Conservation (phyloP, 2,329 filamentous ascomycete genomes). For the Bipolaris sorokiniana region DNA sequence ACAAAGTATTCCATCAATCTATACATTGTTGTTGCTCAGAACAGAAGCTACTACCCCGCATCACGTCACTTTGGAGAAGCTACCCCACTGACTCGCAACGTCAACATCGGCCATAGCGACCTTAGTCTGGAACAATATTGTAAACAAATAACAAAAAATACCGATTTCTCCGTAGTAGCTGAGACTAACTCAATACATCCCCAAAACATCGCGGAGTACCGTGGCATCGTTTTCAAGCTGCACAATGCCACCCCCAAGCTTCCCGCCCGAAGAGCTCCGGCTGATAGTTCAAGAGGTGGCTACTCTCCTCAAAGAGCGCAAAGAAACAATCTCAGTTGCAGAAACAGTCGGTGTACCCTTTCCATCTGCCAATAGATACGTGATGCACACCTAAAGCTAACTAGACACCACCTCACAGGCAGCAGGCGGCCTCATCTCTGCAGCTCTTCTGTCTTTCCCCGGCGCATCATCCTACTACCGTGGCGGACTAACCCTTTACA, state of each 20-base stretch:
- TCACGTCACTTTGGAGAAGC: constrained; percentile 21
- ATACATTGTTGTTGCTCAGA: not conserved
- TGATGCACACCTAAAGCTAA: not conserved
- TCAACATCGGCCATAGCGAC: constrained; percentile 5
- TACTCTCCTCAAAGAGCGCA: constrained; percentile 59
- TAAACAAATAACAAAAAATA: not conserved
- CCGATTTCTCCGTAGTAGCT: not conserved
- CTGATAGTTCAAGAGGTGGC: constrained; percentile 58
- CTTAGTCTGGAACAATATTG: constrained; percentile 5
- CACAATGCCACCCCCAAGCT: constrained; percentile 40
- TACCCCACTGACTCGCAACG: constrained; percentile 21
- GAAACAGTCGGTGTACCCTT: constrained; percentile 58
- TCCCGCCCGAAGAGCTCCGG: constrained; percentile 53
- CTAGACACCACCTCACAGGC: constrained; percentile 51
- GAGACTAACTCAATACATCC: too few species aligned
- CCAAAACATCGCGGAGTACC: not conserved
- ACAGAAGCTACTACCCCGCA: constrained; percentile 29
- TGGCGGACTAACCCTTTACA: constrained; percentile 69
- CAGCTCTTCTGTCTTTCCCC: constrained; percentile 63
- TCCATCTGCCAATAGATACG: not conserved
- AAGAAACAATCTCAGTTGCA: constrained; percentile 65
- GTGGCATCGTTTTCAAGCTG: not conserved
- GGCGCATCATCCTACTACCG: constrained; percentile 65
- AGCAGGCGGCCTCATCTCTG: constrained; percentile 67
- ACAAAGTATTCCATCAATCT: not conserved